Evolutionary conservation across 129 eudicot species (phyloP).

Genomic region (Apium graveolens): DNA sequence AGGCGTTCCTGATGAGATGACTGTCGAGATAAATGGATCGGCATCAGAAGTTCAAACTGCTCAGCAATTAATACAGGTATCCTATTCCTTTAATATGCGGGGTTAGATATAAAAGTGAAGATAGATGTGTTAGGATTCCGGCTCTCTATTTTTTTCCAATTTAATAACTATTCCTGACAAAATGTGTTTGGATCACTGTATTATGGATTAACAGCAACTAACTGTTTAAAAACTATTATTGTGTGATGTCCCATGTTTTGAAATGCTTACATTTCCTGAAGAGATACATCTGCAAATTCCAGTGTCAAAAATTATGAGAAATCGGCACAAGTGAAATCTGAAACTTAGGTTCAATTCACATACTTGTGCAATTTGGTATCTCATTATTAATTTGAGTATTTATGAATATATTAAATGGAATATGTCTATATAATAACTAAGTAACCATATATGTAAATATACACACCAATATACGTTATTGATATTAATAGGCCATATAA

Average conservation of each 20-base stretch:
- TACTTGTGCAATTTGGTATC: background rate
- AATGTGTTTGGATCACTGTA: background rate
- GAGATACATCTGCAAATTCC: background rate
- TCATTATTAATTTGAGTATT: background rate
- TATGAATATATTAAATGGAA: background rate
- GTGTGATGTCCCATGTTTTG: background rate
- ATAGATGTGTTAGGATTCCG: background rate
- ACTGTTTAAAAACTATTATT: too few relatives aligned
- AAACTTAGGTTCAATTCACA: background rate
- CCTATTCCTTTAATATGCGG: background rate
- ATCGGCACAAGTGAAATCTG: background rate
- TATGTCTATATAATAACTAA: background rate
- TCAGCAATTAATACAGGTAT: constrained; percentile 89
- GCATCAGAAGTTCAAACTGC: constrained; percentile 96
- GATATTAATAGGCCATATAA: background rate
- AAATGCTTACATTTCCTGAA: background rate
- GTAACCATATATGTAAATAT: background rate
- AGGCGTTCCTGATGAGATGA: constrained; percentile 90
- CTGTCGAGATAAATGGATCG: constrained; percentile 83
- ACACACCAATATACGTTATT: too few relatives aligned
- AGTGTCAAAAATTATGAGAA: background rate
- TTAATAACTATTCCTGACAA: background rate
- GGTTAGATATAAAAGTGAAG: background rate
- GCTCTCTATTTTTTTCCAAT: background rate
- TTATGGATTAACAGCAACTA: background rate